These are phyloP conservation scores for Apiospora arundinis DNA, from an alignment of 2,329 filamentous ascomycete genomes.

Conservation along the genomic window DNA sequence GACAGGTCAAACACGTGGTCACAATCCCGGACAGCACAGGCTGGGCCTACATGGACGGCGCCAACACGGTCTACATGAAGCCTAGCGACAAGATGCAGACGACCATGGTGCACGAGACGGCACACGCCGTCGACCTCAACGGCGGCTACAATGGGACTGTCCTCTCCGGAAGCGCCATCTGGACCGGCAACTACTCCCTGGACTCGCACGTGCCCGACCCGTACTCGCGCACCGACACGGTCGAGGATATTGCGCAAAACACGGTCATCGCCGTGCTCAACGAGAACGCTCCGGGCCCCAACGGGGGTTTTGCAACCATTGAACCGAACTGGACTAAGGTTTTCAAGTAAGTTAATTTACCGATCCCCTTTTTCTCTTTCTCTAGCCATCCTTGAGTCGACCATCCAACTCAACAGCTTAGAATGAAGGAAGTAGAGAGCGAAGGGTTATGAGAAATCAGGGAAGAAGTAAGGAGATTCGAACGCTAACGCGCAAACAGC, in stretches of 20 bases:
- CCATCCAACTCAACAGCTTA: too few relatives aligned
- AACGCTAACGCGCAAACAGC: background rate
- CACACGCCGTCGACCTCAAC: constrained; percentile 3
- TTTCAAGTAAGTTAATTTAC: background rate
- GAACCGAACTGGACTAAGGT: background rate
- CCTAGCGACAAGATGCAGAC: background rate
- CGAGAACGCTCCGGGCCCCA: background rate
- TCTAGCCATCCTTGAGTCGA: background rate
- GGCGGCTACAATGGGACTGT: background rate
- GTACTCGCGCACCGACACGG: background rate
- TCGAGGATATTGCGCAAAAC: constrained; percentile 5
- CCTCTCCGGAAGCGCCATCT: background rate
- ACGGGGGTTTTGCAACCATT: background rate
- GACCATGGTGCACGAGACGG: constrained; percentile 11
- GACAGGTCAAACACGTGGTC: constrained; percentile 5
- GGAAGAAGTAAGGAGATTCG: too few relatives aligned
- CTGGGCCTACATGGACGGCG: constrained; percentile 8
- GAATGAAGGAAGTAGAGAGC: background rate
- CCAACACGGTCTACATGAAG: background rate
- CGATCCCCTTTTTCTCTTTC: background rate
- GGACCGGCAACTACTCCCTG: background rate
- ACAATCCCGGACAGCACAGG: constrained; percentile 2
- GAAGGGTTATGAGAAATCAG: too few relatives aligned
- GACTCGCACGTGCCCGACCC: constrained; percentile 9
- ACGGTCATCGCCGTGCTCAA: constrained; percentile 1